These are phyloP conservation scores for Nidularia sp. DNA, from an alignment of 768 basidiomycete genomes.

Conservation along the genomic window DNA sequence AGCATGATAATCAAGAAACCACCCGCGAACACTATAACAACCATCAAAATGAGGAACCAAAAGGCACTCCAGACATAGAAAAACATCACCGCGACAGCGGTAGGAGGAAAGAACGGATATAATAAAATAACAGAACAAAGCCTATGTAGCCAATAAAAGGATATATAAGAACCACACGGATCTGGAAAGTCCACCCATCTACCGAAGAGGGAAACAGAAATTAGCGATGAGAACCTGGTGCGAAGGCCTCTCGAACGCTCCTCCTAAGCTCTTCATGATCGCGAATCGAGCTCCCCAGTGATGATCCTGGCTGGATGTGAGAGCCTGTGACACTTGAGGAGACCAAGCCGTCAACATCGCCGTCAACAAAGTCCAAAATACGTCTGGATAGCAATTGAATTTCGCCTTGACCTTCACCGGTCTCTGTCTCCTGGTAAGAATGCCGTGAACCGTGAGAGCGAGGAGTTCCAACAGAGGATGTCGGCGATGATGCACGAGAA, in stretches of 20 bases:
- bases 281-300: conserved; percentile 56
- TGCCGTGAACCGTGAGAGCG: conserved; percentile 67
- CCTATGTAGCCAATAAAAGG: no score
- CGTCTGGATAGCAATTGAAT: conserved; percentile 82
- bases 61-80: background rate
- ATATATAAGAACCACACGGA: conserved; percentile 9
- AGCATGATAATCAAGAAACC: no score
- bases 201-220: conserved; percentile 7
- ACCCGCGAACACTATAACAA: background rate
- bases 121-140: no score
- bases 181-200: background rate
- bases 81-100: conserved; percentile 3
- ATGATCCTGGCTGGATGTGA: conserved; percentile 68
- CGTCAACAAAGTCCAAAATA: conserved; percentile 85
- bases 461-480: conserved; percentile 73
- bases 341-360: conserved; percentile 55
- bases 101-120: conserved; percentile 11
- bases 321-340: conserved; percentile 62
- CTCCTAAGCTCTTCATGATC: conserved; percentile 80
- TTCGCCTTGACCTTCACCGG: conserved; percentile 86
- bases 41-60: background rate
- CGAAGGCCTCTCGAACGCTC: conserved; percentile 81
- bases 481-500: conserved; percentile 64
- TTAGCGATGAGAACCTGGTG: conserved; percentile 57
- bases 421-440: conserved; percentile 80